Evolutionary conservation across 2,329 filamentous ascomycete genomes (phyloP), one percentile per base, ranked within the genome.

Genomic region (Arthroderma sp.): DNA sequence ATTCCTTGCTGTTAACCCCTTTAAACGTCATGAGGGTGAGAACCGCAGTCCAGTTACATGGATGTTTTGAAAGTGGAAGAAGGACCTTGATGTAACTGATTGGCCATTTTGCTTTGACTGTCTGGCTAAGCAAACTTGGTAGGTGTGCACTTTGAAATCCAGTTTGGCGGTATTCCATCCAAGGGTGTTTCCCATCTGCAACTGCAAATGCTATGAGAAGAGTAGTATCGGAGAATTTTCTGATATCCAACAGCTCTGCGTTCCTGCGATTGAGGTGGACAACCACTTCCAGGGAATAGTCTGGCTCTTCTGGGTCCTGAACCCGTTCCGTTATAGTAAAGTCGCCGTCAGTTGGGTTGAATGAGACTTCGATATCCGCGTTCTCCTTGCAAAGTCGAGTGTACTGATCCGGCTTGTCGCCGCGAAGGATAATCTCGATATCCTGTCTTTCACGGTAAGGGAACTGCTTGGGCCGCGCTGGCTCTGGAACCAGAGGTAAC

Each of bases 21-120:
- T 62, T 58, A 23, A 67, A 69, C 0, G 66, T 67, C 56, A 62
- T 58, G 37, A 67, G 54, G n/a, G 68, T 63, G 25, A 69, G 55
- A 1, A 65, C 64, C n/a, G 65, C 64, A 0, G 66, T 68, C 58
- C 63, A 66, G 66, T 65, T 68, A 2, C 62, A 60, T 13, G 59
- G 59, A 33, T 64, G 61, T 15, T 65, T 58, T 19, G 60, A 56
- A 28, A 58, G 61, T 0, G 67, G 67, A 2, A 70, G 52, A 3
- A 59, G 60, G 6, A 70, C 31, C 52, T 65, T 63, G 11, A 70
- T 66, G 33, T 2, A 58, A 35, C 56, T 61, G 62, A 33, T 56
- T 25, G 28, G 59, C 61, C 37, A 60, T 25, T 17, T 61, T 61
- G 39, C 28, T 23, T 58, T 39, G 8, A 70, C 41, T 13, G 62